Percentiles rank a stretch among this genome's conserved stretches.
Conservation (phyloP, 1,284 basidiomycete genomes). For the Filobasidium uniguttulatum region DNA sequence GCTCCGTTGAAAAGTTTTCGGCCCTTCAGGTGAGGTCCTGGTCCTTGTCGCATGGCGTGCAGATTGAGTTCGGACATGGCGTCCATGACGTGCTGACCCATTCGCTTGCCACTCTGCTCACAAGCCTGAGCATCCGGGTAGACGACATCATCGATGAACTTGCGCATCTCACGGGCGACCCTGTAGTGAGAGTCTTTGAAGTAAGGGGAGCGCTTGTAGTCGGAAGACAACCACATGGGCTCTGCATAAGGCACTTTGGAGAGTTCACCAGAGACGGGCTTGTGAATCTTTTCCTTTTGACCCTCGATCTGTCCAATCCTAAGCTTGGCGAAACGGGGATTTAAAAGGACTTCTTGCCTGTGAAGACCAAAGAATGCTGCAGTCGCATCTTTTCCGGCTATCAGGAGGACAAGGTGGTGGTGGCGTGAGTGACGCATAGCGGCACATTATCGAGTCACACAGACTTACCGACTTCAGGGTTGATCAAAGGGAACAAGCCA, state of each 20-base stretch:
- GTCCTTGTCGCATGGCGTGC: conserved; percentile 80
- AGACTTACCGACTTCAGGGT: conserved; percentile 54
- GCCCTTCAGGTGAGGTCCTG: conserved; percentile 62
- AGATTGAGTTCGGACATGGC: conserved; percentile 44
- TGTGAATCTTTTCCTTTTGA: conserved; percentile 47
- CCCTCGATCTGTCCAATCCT: conserved; percentile 57
- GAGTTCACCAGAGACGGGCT: conserved; percentile 45
- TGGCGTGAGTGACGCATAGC: too few species aligned
- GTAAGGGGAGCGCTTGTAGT: conserved; percentile 62
- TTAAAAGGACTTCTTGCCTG: conserved; percentile 58
- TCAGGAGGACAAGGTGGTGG: neutral
- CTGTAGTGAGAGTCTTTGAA: conserved; percentile 50
- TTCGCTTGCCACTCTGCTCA: conserved; percentile 63
- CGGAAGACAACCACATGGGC: conserved; percentile 65
- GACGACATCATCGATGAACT: conserved; percentile 45
- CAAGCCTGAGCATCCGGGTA: conserved; percentile 45
- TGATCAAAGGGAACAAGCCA: conserved; percentile 57
- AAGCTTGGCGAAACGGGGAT: conserved; percentile 55
- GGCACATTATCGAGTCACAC: neutral
- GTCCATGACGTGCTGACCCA: conserved; percentile 31
- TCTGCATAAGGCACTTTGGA: conserved; percentile 67
- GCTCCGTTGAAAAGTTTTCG: conserved; percentile 63
- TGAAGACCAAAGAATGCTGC: conserved; percentile 74
- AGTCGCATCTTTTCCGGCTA: conserved; percentile 69
- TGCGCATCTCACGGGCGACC: conserved; percentile 41